phyloP scores from a whole-genome alignment of 176 grass and related monocot genomes.

The Bothriochloa decipiens region DNA sequence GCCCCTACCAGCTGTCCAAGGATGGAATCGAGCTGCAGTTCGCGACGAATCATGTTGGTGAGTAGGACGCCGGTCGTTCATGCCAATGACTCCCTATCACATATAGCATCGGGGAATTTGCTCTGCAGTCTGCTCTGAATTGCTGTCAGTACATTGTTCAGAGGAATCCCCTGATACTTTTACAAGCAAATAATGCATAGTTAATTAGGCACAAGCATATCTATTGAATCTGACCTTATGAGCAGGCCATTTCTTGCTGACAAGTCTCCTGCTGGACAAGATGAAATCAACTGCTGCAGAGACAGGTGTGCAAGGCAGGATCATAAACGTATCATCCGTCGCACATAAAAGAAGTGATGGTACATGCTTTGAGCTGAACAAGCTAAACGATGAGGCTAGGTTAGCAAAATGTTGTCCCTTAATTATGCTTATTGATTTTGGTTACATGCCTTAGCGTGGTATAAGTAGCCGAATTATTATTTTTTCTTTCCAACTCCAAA shows the following conservation, averaged over 20 bases:
- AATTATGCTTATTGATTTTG: background rate
- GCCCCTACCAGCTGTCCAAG: conserved; percentile 69
- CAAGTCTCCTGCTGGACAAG: conserved; percentile 77
- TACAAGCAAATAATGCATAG: too few species aligned
- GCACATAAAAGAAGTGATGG: conserved; percentile 65
- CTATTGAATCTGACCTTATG: background rate
- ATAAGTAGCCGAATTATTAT: background rate
- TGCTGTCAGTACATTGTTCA: conserved; percentile 1
- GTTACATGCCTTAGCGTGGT: background rate
- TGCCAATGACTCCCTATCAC: background rate
- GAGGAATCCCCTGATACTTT: background rate
- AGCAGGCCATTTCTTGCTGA: conserved; percentile 89
- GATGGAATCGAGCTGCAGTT: conserved; percentile 90
- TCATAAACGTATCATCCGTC: conserved; percentile 69
- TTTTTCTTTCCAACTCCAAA: background rate
- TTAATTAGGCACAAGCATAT: background rate
- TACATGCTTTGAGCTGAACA: conserved; percentile 56
- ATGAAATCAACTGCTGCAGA: conserved; percentile 78
- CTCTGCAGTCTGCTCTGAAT: background rate
- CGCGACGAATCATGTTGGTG: conserved; percentile 82
- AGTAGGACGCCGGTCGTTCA: background rate
- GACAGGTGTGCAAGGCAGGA: conserved; percentile 75
- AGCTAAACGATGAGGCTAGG: conserved; percentile 69
- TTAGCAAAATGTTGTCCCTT: conserved; percentile 22
- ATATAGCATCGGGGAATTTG: background rate